Conservation (phyloP, 768 basidiomycete species). For the Russula sp. region DNA sequence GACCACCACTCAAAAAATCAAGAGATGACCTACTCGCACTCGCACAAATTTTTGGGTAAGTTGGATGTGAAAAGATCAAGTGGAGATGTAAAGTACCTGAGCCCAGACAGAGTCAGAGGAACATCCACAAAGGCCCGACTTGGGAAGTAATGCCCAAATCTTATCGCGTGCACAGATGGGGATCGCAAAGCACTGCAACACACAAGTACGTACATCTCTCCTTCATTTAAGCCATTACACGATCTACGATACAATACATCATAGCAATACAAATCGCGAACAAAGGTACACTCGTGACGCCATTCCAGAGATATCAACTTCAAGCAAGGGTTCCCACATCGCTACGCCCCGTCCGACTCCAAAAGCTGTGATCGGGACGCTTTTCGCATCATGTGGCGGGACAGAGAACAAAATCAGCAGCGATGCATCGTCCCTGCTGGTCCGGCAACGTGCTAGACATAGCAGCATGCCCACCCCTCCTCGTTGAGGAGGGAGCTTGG, state of each 20-base stretch:
- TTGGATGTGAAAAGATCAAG: no score
- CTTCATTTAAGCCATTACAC: no score
- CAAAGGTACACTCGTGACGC: neutral
- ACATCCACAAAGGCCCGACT: neutral
- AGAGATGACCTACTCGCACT: neutral
- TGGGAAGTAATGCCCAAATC: neutral
- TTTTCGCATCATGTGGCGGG: neutral
- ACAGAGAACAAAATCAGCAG: slow-evolving; percentile 10
- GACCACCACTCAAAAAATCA: neutral
- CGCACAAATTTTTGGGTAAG: no score
- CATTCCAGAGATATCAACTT: neutral
- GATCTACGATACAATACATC: neutral
- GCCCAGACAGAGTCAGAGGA: neutral
- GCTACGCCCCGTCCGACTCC: neutral
- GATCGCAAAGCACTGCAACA: no score
- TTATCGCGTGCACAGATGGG: neutral
- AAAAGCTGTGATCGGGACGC: neutral
- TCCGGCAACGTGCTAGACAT: slow-evolving; percentile 16
- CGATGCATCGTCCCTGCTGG: neutral
- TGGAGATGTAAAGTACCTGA: no score
- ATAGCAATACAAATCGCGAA: slow-evolving; percentile 9
- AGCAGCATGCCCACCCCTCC: neutral
- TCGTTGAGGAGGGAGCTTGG: slow-evolving; percentile 11
- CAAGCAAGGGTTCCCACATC: neutral
- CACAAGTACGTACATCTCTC: no score